Percentiles rank a stretch among this genome's conserved stretches.
phyloP scores from a whole-genome alignment of 2,329 filamentous ascomycete genomes.

The Dendryphion nanum region DNA sequence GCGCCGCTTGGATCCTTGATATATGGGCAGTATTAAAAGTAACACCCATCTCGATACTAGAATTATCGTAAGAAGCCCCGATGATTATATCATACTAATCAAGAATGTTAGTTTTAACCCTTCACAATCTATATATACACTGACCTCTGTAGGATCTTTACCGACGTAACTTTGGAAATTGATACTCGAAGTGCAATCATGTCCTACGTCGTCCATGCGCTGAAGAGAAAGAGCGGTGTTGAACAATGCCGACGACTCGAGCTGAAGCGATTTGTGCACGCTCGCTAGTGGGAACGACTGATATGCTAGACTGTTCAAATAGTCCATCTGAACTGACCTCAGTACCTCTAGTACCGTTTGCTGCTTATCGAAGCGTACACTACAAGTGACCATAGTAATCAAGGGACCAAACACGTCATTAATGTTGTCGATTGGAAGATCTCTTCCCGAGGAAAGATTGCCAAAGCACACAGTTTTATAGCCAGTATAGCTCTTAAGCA shows the following conservation, averaged over 20 bases:
- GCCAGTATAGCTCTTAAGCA: slow-evolving; percentile 28
- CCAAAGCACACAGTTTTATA: slow-evolving; percentile 40
- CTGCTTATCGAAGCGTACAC: slow-evolving; percentile 32
- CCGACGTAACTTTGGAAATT: no score
- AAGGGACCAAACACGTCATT: slow-evolving; percentile 44
- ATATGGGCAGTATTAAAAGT: no score
- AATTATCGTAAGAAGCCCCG: no score
- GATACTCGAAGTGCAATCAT: no score
- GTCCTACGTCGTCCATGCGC: slow-evolving; percentile 7
- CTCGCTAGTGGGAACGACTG: slow-evolving; percentile 34
- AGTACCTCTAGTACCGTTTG: slow-evolving; percentile 12
- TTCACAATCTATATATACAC: no score
- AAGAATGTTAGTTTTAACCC: no score
- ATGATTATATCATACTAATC: no score
- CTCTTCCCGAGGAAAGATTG: slow-evolving; percentile 39
- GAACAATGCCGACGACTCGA: slow-evolving; percentile 33
- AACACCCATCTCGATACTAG: no score
- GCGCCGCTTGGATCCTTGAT: no score
- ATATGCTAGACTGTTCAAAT: slow-evolving; percentile 12
- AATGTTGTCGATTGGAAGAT: slow-evolving; percentile 43
- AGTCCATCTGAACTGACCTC: no score
- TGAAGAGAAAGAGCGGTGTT: slow-evolving; percentile 43
- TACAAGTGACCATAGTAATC: slow-evolving; percentile 41
- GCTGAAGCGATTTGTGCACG: slow-evolving; percentile 41
- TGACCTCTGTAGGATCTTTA: no score